Base-by-base conservation (phyloP, 257 asterid species). In the Rhazya stricta region DNA sequence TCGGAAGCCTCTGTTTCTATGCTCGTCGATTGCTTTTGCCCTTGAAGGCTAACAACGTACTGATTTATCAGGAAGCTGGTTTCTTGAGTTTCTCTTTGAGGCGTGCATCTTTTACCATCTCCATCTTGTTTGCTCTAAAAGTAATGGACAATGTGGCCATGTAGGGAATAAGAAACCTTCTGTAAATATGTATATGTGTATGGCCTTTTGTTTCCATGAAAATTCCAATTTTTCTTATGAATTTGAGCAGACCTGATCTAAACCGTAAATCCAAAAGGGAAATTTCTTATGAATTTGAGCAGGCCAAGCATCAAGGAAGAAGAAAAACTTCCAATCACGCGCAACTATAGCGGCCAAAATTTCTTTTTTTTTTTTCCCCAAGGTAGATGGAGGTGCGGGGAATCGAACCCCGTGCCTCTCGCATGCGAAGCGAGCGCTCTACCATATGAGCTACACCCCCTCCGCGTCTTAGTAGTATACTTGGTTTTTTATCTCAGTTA, bases 341-440 rank as follows among this genome's bases (percentile, higher is more conserved):
- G n/a, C n/a, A n/a, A n/a, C n/a, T n/a, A n/a, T n/a, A n/a, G n/a
- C n/a, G n/a, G n/a, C n/a, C n/a, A n/a, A n/a, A n/a, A n/a, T n/a
- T n/a, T n/a, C n/a, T n/a, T n/a, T n/a, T n/a, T n/a, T n/a, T n/a
- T n/a, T n/a, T n/a, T n/a, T n/a, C n/a, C n/a, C n/a, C n/a, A n/a
- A n/a, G n/a, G n/a, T n/a, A n/a, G 18, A 8, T 90, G 92, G 97
- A 91, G 97, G 79, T 90, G 98, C 96, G 96, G 95, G 98, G 96
- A 87, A 94, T 90, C 96, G 92, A 90, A 89, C 97, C 96, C 96
- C 96, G 97, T 89, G 96, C 97, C 98, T 90, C 98, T 94, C 96
- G 96, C 96, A 94, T 91, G 98, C 98, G 88, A 94, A 90, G 96
- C 96, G 97, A 94, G 98, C 96, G 94, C 98, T 91, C 98, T 91